Evolutionary conservation across 768 basidiomycete genomes (phyloP).

Genomic region (Pluteus cervinus): DNA sequence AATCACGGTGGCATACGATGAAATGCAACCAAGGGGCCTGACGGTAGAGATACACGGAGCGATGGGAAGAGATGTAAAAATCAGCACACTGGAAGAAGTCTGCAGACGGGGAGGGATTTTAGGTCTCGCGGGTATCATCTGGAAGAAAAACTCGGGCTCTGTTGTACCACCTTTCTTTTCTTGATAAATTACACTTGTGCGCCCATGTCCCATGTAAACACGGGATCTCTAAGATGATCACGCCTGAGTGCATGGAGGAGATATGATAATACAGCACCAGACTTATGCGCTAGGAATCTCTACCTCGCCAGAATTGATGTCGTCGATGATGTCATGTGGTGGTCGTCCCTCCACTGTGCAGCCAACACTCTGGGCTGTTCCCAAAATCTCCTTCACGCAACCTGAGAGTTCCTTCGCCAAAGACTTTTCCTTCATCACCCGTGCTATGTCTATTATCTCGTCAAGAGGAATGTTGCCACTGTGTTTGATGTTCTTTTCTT

Average conservation of each 20-base stretch:
- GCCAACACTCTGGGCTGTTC: conserved; percentile 94
- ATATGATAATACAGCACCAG: conserved; percentile 19
- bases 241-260: conserved; percentile 16
- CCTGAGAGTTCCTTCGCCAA: conserved; percentile 88
- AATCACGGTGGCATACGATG: conserved; percentile 58
- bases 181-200: too few relatives aligned
- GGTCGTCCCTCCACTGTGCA: conserved; percentile 94
- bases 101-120: conserved; percentile 67
- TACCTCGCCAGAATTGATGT: conserved; percentile 76
- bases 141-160: too few relatives aligned
- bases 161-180: too few relatives aligned
- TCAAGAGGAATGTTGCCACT: conserved; percentile 88
- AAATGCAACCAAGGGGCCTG: conserved; percentile 46
- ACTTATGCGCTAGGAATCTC: conserved; percentile 83
- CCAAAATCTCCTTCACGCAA: conserved; percentile 95
- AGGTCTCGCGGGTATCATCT: conserved; percentile 65
- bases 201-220: too few relatives aligned
- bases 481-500: conserved; percentile 99
- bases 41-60: conserved; percentile 53
- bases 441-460: conserved; percentile 92
- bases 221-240: conserved; percentile 1
- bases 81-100: conserved; percentile 59
- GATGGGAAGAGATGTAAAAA: conserved; percentile 49
- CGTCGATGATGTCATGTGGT: conserved; percentile 90
- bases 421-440: conserved; percentile 93